These are phyloP conservation scores for Yarrowia sp. DNA, from an alignment of 805 yeast species.

Conservation along the genomic window DNA sequence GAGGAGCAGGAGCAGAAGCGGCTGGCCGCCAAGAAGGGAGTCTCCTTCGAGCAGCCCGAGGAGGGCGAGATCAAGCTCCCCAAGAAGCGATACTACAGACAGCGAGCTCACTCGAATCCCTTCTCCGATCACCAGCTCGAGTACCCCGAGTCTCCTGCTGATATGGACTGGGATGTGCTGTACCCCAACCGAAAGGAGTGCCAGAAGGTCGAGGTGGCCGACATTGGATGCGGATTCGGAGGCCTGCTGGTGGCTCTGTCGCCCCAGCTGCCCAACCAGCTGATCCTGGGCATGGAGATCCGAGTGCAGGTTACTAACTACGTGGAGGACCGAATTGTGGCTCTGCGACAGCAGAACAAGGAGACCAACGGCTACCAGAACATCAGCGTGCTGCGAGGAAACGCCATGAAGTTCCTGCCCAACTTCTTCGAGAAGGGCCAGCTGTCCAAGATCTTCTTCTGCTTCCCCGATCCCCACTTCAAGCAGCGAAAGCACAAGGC, in stretches of 20 bases:
- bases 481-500: constrained; percentile 97
- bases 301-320: constrained; percentile 96
- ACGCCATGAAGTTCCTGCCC: constrained; percentile 96
- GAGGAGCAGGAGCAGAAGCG: constrained; percentile 51
- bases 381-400: constrained; percentile 86
- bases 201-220: constrained; percentile 75
- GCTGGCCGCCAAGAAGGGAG: constrained; percentile 48
- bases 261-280: constrained; percentile 66
- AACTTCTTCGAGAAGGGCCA: constrained; percentile 85
- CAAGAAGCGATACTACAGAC: constrained; percentile 81
- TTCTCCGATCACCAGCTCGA: constrained; percentile 92
- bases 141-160: constrained; percentile 76
- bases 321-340: constrained; percentile 92
- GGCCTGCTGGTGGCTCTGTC: constrained; percentile 81
- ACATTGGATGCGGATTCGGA: constrained; percentile 97
- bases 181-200: constrained; percentile 50
- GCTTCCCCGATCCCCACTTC: constrained; percentile 99
- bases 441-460: constrained; percentile 87
- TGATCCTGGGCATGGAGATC: constrained; percentile 94
- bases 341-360: constrained; percentile 63
- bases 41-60: constrained; percentile 40
- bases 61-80: constrained; percentile 55
- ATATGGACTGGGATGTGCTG: constrained; percentile 81
- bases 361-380: constrained; percentile 60
- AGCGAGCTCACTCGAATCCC: constrained; percentile 96